Percentiles rank a stretch among this genome's conserved stretches.
These are phyloP conservation scores for Xylaria cubensis DNA, from an alignment of 495 filamentous ascomycete species.

Conservation along the genomic window DNA sequence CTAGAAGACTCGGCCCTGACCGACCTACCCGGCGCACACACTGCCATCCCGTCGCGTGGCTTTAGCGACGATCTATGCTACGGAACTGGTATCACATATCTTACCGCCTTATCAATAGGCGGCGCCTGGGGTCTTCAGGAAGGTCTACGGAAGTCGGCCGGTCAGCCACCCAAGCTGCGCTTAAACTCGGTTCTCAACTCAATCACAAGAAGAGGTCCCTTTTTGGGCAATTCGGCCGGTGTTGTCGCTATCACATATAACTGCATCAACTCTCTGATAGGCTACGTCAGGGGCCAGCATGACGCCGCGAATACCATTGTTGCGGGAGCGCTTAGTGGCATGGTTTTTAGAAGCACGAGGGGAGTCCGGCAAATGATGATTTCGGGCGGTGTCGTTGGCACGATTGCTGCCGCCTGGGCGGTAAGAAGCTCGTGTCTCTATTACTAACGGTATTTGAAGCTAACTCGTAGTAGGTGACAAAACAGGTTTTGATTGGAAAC, in stretches of 20 bases:
- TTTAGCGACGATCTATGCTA: constrained; percentile 99
- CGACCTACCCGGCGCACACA: constrained; percentile 82
- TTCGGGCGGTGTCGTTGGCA: constrained; percentile 84
- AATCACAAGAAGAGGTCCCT: constrained; percentile 91
- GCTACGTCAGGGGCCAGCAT: constrained; percentile 85
- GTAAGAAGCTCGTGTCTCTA: constrained; percentile 60
- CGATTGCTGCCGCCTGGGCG: constrained; percentile 84
- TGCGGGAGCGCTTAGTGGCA: constrained; percentile 85
- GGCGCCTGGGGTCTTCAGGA: constrained; percentile 92
- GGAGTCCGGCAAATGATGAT: constrained; percentile 92
- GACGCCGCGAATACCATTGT: constrained; percentile 86
- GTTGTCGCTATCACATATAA: constrained; percentile 96
- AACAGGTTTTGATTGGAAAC: constrained; percentile 62
- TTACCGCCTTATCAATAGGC: constrained; percentile 82
- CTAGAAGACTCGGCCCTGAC: constrained; percentile 92
- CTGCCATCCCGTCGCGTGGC: constrained; percentile 89
- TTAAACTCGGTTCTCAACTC: constrained; percentile 94
- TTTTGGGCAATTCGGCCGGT: constrained; percentile 92
- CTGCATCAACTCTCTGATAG: constrained; percentile 89
- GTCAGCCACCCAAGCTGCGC: constrained; percentile 84
- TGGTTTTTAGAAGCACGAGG: constrained; percentile 94
- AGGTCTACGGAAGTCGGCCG: constrained; percentile 74
- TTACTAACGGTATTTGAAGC: constrained; percentile 13
- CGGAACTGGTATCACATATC: constrained; percentile 92
- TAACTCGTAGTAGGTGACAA: constrained; percentile 56